Evolutionary conservation across 2,329 filamentous ascomycete species (phyloP), one percentile per base, ranked within the genome.

Genomic region (Tolypocladium nubicola): DNA sequence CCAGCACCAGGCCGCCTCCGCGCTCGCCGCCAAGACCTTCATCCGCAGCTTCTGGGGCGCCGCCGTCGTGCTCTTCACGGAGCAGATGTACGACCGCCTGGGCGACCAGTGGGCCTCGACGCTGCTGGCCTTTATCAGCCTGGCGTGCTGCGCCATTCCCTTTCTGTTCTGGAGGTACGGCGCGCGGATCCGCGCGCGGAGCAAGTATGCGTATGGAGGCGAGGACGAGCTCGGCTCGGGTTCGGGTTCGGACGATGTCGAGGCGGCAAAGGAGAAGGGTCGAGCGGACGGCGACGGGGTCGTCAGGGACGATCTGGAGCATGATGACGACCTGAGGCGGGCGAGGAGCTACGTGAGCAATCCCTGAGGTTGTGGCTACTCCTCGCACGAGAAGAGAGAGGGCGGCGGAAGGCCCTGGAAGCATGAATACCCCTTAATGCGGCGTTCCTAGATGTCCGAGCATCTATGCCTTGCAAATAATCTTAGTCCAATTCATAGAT

Each of bases 111-210:
- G 89, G 89, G 89, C 89, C 0, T 84, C 83, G 54, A 79, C 80
- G 0, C 76, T 94, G 11, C 73, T 94, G 10, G 89, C 81, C 0
- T 92, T 92, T 64, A 78, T 95, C 63, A 83, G 80, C 19, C 74
- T 95, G 7, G 86, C 82, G 0, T 95, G 90, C 74, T 95, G 90
- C 69, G 82, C 78, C 0, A 95, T 95, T 62, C 90, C 90, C 0
- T 96, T 86, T 68, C 70, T 89, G 33, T 96, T 96, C 73, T 96
- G 87, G 77, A 83, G 77, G 66, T 90, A 83, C 64, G 90, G 90
- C 4, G 88, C 84, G 19, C 69, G 70, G 6, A 95, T 96, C 62
- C 79, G 90, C 6, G 76, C 75, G 57, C 76, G 79, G 58, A 89
- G 85, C 65, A 87, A 83, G 70, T 95, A 84, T 67, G 90, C 90